Evolutionary conservation across 225 moss, liverwort and hornwort species (phyloP).

Genomic region (Straminergon stramineum): DNA sequence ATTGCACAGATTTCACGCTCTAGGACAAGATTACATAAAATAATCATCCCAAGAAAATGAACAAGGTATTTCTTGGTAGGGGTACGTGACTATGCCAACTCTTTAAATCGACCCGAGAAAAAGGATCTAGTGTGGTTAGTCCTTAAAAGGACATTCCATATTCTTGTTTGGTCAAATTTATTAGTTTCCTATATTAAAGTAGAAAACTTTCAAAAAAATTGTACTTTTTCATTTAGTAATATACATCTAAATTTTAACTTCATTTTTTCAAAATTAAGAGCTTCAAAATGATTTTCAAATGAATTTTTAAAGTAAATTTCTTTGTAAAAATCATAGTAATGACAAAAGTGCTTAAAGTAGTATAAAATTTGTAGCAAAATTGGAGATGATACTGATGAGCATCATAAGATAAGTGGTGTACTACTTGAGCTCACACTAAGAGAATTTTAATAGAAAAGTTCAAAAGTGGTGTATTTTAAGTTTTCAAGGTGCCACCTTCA

Average conservation of each 20-base stretch:
- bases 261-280: neutral
- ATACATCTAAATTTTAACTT: neutral
- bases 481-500: neutral
- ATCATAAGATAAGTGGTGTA: accelerated
- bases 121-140: neutral
- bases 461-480: neutral
- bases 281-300: neutral
- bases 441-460: neutral
- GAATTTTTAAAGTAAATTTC: accelerated
- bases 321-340: neutral
- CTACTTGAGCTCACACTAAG: neutral
- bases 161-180: neutral
- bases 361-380: neutral
- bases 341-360: neutral
- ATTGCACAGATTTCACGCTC: no score
- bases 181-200: neutral
- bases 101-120: accelerated
- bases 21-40: no score
- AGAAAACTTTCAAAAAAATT: neutral
- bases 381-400: neutral
- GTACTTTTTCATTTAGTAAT: neutral
- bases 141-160: accelerated
- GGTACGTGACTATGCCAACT: neutral
- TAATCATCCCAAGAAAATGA: no score
- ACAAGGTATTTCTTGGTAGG: no score